These are phyloP conservation scores for Inga oerstediana DNA, from an alignment of 306 rosid genomes.

Conservation along the genomic window DNA sequence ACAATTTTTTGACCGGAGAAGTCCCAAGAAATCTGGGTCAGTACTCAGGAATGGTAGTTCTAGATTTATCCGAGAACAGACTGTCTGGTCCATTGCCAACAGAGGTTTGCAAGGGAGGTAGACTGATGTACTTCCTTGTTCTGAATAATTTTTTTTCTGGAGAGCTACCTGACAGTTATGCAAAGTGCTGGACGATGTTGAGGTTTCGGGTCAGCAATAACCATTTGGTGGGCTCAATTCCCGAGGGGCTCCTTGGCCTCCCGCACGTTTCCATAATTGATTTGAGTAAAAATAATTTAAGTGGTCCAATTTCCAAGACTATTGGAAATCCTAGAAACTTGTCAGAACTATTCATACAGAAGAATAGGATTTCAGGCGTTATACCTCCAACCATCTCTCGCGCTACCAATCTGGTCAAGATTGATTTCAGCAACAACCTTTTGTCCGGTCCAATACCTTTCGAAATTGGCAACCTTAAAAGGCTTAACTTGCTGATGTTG, in stretches of 20 bases:
- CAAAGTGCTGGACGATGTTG: constrained; percentile 60
- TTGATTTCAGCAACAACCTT: constrained; percentile 83
- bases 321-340: constrained; percentile 65
- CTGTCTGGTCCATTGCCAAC: constrained; percentile 78
- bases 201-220: constrained; percentile 83
- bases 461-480: constrained; percentile 70
- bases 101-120: constrained; percentile 72
- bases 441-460: constrained; percentile 82
- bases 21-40: constrained; percentile 78
- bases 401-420: constrained; percentile 70
- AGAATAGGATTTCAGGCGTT: constrained; percentile 72
- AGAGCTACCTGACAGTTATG: constrained; percentile 63
- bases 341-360: constrained; percentile 82
- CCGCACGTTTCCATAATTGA: constrained; percentile 87
- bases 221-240: constrained; percentile 67
- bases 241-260: constrained; percentile 64
- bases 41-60: constrained; percentile 59
- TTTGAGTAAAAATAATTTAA: constrained; percentile 64
- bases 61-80: constrained; percentile 84
- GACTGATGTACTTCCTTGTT: constrained; percentile 69
- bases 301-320: constrained; percentile 60
- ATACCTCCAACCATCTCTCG: constrained; percentile 71
- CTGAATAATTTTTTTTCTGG: constrained; percentile 79
- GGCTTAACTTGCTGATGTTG: constrained; percentile 70
- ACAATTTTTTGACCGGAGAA: constrained; percentile 64